These are phyloP conservation scores for Colletotrichum zoysiae DNA, from an alignment of 2,329 filamentous ascomycete species.

Conservation along the genomic window DNA sequence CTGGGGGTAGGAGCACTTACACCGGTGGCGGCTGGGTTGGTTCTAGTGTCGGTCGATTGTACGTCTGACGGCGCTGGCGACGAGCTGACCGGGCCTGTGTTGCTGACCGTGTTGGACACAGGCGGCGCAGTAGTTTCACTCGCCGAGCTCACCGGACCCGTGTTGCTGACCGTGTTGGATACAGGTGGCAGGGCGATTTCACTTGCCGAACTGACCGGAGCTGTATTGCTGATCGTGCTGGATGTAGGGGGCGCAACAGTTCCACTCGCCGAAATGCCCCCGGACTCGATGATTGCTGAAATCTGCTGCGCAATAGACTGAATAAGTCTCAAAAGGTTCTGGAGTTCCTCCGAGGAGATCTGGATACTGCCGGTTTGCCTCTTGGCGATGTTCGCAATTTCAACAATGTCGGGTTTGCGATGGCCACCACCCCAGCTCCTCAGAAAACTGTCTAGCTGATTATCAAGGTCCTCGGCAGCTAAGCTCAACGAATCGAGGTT, in stretches of 20 bases:
- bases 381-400: slow-evolving; percentile 19
- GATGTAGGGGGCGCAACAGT: neutral
- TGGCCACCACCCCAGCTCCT: slow-evolving; percentile 14
- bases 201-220: too few species aligned
- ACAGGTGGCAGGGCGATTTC: neutral
- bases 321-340: slow-evolving; percentile 35
- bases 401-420: slow-evolving; percentile 15
- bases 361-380: slow-evolving; percentile 19
- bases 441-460: slow-evolving; percentile 29
- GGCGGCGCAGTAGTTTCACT: slow-evolving; percentile 9
- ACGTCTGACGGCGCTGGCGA: slow-evolving; percentile 9
- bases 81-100: slow-evolving; percentile 10
- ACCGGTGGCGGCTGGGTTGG: neutral
- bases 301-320: slow-evolving; percentile 35
- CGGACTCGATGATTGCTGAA: slow-evolving; percentile 22
- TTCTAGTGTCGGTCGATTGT: slow-evolving; percentile 9
- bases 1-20: slow-evolving; percentile 32
- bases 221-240: slow-evolving; percentile 3
- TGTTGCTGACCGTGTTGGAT: slow-evolving; percentile 2
- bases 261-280: slow-evolving; percentile 18
- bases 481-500: slow-evolving; percentile 14
- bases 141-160: slow-evolving; percentile 16
- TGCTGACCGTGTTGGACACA: neutral
- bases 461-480: slow-evolving; percentile 21
- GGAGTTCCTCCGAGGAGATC: slow-evolving; percentile 23